These are phyloP conservation scores for Fusarium sp. DNA, from an alignment of 2,329 filamentous ascomycete species.

Conservation along the genomic window DNA sequence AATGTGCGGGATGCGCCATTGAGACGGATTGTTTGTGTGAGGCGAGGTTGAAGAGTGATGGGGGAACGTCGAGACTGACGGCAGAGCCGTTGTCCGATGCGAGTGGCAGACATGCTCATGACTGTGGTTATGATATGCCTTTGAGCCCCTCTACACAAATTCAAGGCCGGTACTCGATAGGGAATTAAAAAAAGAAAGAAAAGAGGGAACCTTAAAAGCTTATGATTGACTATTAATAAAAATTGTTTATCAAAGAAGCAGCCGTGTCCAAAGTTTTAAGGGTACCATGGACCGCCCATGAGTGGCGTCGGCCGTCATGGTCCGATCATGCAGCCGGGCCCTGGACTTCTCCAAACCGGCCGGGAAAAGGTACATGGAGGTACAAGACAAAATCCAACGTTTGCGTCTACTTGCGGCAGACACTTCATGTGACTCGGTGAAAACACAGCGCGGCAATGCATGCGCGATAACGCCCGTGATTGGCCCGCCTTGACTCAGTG, in stretches of 20 bases:
- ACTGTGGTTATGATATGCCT: conserved; percentile 15
- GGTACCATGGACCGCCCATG: neutral
- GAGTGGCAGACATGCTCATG: conserved; percentile 46
- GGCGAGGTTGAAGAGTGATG: conserved; percentile 38
- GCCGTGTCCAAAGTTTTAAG: neutral
- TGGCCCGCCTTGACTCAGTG: conserved; percentile 37
- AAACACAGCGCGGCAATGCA: conserved; percentile 25
- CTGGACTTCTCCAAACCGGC: conserved; percentile 18
- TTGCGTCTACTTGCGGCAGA: conserved; percentile 9
- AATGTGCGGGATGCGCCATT: conserved; percentile 35
- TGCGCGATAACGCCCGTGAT: conserved; percentile 28
- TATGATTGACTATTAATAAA: conserved; percentile 8
- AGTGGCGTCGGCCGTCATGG: conserved; percentile 43
- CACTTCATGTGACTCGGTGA: conserved; percentile 29
- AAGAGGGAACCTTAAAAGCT: neutral
- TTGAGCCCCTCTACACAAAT: conserved; percentile 17
- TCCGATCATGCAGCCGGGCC: conserved; percentile 40
- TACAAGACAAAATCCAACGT: conserved; percentile 8
- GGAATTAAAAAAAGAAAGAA: neutral
- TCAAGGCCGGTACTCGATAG: conserved; percentile 10
- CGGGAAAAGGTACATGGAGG: conserved; percentile 35
- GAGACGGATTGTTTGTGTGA: conserved; percentile 31
- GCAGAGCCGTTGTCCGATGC: conserved; percentile 47
- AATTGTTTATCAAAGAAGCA: conserved; percentile 18
- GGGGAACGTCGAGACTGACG: conserved; percentile 44